A percentile compares a stretch with the other conserved stretches of the same genome.
Conservation (phyloP, 148 eudicot genomes). For the Silene latifolia region DNA sequence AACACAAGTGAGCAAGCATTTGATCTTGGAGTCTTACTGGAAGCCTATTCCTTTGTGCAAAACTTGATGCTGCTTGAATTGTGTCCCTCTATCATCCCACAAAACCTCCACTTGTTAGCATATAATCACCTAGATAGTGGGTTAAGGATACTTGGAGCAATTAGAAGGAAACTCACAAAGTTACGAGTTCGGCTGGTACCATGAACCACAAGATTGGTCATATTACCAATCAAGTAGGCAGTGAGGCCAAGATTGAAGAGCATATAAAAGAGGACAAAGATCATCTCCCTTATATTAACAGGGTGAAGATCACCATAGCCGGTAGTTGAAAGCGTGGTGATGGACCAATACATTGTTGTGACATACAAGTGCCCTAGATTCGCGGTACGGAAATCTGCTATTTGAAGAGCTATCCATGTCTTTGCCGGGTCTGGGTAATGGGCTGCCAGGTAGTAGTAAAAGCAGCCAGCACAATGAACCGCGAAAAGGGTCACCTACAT, state of each 20-base stretch:
- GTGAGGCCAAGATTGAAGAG: constrained; percentile 78
- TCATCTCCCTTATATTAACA: constrained; percentile 61
- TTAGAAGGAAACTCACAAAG: constrained; percentile 52
- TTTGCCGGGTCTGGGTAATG: constrained; percentile 36
- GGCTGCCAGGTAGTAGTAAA: constrained; percentile 57
- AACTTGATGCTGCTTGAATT: constrained; percentile 73
- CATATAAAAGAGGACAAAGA: constrained; percentile 65
- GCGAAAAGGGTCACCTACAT: constrained; percentile 73
- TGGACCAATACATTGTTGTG: constrained; percentile 78
- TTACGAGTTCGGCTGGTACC: constrained; percentile 61
- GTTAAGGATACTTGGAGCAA: background rate
- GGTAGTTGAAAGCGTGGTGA: constrained; percentile 66
- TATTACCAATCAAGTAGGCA: constrained; percentile 82
- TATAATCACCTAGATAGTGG: background rate
- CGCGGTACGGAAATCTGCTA: constrained; percentile 26
- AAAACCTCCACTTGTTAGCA: background rate
- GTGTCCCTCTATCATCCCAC: constrained; percentile 57
- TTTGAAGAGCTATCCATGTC: constrained; percentile 60
- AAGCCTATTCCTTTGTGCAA: constrained; percentile 63
- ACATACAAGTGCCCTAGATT: constrained; percentile 47
- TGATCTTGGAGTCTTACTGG: constrained; percentile 76
- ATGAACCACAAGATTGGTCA: constrained; percentile 89
- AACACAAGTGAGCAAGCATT: constrained; percentile 76
- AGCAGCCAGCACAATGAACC: constrained; percentile 74
- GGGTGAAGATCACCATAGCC: constrained; percentile 93